Conservation (phyloP, 306 rosid genomes). For the Senna siamea region DNA sequence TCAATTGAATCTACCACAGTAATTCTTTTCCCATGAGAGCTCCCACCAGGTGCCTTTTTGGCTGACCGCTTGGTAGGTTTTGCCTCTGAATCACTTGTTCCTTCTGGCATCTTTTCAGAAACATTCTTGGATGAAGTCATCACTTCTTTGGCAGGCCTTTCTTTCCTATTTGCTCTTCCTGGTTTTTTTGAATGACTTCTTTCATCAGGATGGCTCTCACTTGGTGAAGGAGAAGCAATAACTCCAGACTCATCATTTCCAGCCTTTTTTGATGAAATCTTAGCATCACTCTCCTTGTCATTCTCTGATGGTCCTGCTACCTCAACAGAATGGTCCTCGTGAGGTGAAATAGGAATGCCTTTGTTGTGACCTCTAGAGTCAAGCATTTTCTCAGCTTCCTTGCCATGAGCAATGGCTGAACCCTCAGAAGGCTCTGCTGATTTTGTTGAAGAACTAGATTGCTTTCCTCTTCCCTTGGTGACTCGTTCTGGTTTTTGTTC, state of each 20-base stretch:
- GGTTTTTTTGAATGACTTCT: conserved; percentile 48
- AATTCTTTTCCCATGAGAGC: conserved; percentile 51
- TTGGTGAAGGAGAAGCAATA: conserved; percentile 54
- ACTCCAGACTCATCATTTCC: conserved; percentile 58
- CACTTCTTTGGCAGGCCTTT: conserved; percentile 51
- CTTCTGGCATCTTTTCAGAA: conserved; percentile 57
- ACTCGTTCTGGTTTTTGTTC: conserved; percentile 45
- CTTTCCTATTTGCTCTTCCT: conserved; percentile 58
- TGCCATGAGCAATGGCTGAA: conserved; percentile 46
- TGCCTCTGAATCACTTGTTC: conserved; percentile 62
- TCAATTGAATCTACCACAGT: conserved; percentile 44
- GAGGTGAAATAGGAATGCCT: conserved; percentile 55
- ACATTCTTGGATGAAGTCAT: conserved; percentile 43
- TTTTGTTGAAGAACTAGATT: conserved; percentile 47
- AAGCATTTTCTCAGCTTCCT: conserved; percentile 45
- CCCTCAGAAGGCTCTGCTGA: conserved; percentile 37
- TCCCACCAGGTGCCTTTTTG: conserved; percentile 48
- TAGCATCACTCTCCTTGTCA: conserved; percentile 51
- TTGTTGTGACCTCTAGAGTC: conserved; percentile 47
- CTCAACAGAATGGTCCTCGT: conserved; percentile 49
- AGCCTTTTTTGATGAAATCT: conserved; percentile 55
- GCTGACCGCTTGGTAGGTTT: conserved; percentile 48
- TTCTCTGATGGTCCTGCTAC: conserved; percentile 55
- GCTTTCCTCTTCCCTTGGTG: conserved; percentile 44
- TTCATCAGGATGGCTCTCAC: conserved; percentile 57